A percentile compares a stretch with the other conserved stretches of the same genome.
phyloP scores from a whole-genome alignment of 257 asterid genomes.

The Capsicum baccatum region DNA sequence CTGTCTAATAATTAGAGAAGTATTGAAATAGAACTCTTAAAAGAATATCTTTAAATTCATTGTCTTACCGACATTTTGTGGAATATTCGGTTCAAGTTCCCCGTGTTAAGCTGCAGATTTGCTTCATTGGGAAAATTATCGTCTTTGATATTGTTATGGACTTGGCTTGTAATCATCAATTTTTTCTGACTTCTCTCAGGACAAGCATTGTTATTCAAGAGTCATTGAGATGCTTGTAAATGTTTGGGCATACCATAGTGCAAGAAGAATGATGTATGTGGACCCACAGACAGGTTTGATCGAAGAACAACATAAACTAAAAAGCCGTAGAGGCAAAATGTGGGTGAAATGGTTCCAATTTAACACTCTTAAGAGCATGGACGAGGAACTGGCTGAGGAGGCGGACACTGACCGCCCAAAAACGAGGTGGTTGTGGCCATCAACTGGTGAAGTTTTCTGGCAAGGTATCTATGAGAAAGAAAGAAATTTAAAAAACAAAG shows the following conservation, averaged over 20 bases:
- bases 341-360: conserved; percentile 91
- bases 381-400: conserved; percentile 92
- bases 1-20: neutral
- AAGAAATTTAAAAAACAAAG: conserved; percentile 54
- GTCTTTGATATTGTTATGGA: neutral
- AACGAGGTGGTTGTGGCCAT: conserved; percentile 86
- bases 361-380: conserved; percentile 80
- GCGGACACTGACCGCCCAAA: conserved; percentile 62
- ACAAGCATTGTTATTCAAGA: conserved; percentile 87
- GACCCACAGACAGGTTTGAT: conserved; percentile 72
- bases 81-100: neutral
- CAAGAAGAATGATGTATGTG: conserved; percentile 78
- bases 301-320: conserved; percentile 78
- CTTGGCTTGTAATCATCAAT: neutral
- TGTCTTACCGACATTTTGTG: neutral
- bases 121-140: neutral
- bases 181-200: conserved; percentile 53
- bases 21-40: neutral
- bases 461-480: conserved; percentile 79
- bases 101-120: neutral
- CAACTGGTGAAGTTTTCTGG: conserved; percentile 89
- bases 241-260: conserved; percentile 97
- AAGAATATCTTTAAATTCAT: neutral
- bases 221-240: conserved; percentile 83
- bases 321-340: conserved; percentile 75